Evolutionary conservation across 441 rosid species (phyloP).

Genomic region (Geranium incanum): DNA sequence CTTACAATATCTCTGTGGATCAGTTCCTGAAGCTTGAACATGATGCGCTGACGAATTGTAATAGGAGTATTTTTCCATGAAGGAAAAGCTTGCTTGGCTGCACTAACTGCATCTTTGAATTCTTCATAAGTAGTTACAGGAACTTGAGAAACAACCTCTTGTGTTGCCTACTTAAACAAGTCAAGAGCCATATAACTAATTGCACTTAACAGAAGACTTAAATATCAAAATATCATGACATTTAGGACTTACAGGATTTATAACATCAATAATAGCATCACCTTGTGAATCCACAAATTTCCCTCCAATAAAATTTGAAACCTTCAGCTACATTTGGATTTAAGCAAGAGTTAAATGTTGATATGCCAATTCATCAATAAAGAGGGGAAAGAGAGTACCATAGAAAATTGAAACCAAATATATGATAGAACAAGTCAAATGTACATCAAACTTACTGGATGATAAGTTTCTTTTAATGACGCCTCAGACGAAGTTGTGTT

Average conservation of each 20-base stretch:
- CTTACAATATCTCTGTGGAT: conserved; percentile 49
- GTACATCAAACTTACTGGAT: conserved; percentile 28
- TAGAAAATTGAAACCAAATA: conserved; percentile 6
- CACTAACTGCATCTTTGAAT: conserved; percentile 49
- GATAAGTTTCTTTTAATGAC: conserved; percentile 25
- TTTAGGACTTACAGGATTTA: conserved; percentile 51
- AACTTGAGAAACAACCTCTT: conserved; percentile 50
- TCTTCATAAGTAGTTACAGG: conserved; percentile 48
- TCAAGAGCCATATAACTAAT: neutral
- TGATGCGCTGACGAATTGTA: conserved; percentile 45
- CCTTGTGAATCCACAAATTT: conserved; percentile 41
- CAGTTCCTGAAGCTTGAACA: conserved; percentile 58
- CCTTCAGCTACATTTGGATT: conserved; percentile 26
- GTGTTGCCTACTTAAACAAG: conserved; percentile 39
- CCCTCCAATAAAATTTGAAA: conserved; percentile 54
- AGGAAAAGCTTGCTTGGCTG: conserved; percentile 52
- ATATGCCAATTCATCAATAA: conserved; percentile 7
- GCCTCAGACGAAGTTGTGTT: conserved; percentile 26
- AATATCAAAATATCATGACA: neutral
- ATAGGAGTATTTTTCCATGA: conserved; percentile 48
- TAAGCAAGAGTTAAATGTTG: conserved; percentile 2
- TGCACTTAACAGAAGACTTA: conserved; percentile 4
- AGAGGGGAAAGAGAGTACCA: conserved; percentile 3
- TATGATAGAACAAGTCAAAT: neutral
- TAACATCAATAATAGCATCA: conserved; percentile 33